Conservation (phyloP, 164 flowering plant species). For the Sextonia rubra region DNA sequence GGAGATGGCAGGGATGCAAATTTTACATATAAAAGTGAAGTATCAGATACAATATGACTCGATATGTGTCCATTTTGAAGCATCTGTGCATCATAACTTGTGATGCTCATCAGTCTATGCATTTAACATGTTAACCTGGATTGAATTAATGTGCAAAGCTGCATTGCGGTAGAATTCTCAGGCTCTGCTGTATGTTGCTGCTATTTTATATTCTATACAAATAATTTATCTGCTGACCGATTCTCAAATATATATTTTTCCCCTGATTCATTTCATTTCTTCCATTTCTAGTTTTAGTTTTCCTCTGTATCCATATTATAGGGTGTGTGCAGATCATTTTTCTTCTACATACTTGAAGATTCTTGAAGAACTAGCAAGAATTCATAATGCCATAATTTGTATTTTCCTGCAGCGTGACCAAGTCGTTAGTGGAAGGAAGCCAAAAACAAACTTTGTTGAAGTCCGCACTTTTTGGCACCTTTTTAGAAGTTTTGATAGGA, state of each 20-base stretch:
- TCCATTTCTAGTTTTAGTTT: not conserved
- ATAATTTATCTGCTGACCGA: not conserved
- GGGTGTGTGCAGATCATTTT: not conserved
- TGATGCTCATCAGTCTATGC: no score
- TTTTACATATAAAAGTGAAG: no score
- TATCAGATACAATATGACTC: no score
- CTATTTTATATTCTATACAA: no score
- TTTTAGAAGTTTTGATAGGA: conserved; percentile 88
- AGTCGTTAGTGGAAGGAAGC: conserved; percentile 53
- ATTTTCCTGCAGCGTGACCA: conserved; percentile 34
- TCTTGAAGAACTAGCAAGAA: not conserved
- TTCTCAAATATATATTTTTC: not conserved
- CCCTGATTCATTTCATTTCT: not conserved
- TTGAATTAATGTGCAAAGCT: no score
- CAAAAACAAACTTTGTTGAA: conserved; percentile 97
- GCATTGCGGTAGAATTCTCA: not conserved
- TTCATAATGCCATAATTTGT: not conserved
- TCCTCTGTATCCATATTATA: not conserved
- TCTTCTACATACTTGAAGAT: not conserved
- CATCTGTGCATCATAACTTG: not conserved
- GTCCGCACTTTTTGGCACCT: conserved; percentile 94
- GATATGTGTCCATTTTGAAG: not conserved
- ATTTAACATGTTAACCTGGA: not conserved
- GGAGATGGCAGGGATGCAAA: no score
- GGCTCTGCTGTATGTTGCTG: not conserved